Evolutionary conservation across 129 eudicot genomes (phyloP).

Genomic region (Centella asiatica): DNA sequence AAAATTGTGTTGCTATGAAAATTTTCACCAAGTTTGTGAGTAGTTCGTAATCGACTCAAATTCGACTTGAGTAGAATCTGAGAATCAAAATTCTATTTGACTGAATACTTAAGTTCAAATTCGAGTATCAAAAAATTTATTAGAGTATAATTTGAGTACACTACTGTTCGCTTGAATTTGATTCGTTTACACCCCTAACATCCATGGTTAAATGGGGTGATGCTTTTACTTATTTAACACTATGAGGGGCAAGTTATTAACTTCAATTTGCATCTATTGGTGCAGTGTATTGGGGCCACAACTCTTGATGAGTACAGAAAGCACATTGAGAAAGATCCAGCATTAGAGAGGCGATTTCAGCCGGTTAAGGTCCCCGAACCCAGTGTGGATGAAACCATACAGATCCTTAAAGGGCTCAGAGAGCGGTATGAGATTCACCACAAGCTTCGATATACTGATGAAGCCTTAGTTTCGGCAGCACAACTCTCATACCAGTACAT

Average conservation of each 20-base stretch:
- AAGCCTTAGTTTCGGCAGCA: conserved; percentile 74
- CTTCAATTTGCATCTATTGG: background rate
- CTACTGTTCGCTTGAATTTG: no score
- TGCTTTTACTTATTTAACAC: background rate
- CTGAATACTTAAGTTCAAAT: no score
- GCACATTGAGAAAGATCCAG: conserved; percentile 91
- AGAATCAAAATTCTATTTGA: no score
- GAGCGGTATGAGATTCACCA: conserved; percentile 92
- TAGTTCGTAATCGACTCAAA: no score
- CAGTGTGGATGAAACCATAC: conserved; percentile 74
- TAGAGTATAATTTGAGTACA: no score
- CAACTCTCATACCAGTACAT: conserved; percentile 76
- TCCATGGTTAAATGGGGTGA: background rate
- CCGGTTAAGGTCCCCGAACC: conserved; percentile 96
- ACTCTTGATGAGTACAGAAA: conserved; percentile 89
- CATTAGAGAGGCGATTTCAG: conserved; percentile 80
- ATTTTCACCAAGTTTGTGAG: no score
- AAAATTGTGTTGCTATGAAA: no score
- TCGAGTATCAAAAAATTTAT: no score
- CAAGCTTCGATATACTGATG: conserved; percentile 89
- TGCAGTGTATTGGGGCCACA: conserved; percentile 91
- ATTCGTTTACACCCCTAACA: background rate
- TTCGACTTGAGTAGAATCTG: no score
- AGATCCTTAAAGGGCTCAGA: conserved; percentile 74
- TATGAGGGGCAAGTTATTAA: background rate